Percentiles rank a stretch among this genome's conserved stretches.
Conservation (phyloP, 1,284 basidiomycete genomes). For the Exobasidium cylindrosporum region DNA sequence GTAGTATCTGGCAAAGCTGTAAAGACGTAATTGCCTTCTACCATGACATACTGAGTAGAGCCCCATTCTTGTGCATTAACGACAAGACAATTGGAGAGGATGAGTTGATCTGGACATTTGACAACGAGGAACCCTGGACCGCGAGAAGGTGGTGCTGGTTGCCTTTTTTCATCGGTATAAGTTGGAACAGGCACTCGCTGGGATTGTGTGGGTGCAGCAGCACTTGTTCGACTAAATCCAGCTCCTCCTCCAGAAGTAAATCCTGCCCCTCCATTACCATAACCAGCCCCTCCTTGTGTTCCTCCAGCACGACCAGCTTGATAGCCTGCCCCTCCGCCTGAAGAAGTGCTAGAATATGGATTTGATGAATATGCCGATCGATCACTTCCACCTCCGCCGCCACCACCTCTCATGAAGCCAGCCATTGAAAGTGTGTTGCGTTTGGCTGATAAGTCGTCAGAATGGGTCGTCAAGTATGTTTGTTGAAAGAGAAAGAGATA, state of each 20-base stretch:
- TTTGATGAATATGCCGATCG: constrained; percentile 8
- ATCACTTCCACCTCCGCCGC: constrained; percentile 4
- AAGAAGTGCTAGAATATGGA: background rate
- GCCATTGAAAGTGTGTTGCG: constrained; percentile 1
- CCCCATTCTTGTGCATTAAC: constrained; percentile 51
- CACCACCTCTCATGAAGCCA: background rate
- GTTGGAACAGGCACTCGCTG: too few species aligned
- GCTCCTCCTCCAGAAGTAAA: background rate
- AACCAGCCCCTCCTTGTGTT: constrained; percentile 4
- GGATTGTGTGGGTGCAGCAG: too few species aligned
- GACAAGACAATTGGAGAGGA: constrained; percentile 47
- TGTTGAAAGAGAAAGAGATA: background rate
- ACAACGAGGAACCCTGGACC: constrained; percentile 21
- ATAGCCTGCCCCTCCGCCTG: constrained; percentile 6
- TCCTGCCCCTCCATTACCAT: background rate
- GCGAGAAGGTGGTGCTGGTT: too few species aligned
- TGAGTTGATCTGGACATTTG: constrained; percentile 39
- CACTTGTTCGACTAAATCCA: too few species aligned
- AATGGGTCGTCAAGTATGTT: background rate
- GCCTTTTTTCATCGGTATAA: too few species aligned
- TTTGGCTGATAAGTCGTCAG: background rate
- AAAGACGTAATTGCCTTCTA: constrained; percentile 49
- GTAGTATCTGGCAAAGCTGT: constrained; percentile 43
- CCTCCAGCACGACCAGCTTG: background rate
- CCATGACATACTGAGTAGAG: constrained; percentile 43